Percentiles rank a stretch among this genome's conserved stretches.
These are phyloP conservation scores for Arbutus unedo DNA, from an alignment of 148 eudicot species.

Conservation along the genomic window DNA sequence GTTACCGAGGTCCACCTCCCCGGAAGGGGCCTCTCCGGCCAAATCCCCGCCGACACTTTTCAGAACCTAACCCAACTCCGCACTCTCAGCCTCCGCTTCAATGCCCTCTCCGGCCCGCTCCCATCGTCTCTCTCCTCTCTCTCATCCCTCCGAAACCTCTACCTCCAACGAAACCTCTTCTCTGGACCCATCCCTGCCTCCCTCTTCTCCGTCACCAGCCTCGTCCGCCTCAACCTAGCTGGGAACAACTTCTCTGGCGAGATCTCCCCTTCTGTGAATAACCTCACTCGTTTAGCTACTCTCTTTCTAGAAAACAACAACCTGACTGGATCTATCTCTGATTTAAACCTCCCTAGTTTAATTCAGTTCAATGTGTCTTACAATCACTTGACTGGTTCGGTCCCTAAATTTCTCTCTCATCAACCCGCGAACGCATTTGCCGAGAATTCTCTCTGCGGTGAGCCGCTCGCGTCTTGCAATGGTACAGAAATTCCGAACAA, in stretches of 20 bases:
- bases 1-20: conserved; percentile 73
- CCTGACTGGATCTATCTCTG: conserved; percentile 56
- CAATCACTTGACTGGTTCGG: conserved; percentile 48
- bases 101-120: conserved; percentile 51
- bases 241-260: conserved; percentile 59
- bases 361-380: conserved; percentile 53
- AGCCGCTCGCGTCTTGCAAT: conserved; percentile 29
- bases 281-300: conserved; percentile 45
- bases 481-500: background rate
- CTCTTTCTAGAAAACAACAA: conserved; percentile 49
- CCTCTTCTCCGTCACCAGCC: conserved; percentile 30
- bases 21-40: conserved; percentile 67
- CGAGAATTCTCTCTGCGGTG: conserved; percentile 59
- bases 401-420: conserved; percentile 37
- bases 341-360: conserved; percentile 36
- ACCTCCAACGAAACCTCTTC: conserved; percentile 52
- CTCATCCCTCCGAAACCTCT: conserved; percentile 43
- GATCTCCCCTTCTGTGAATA: conserved; percentile 41
- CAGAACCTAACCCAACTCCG: conserved; percentile 47
- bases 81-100: conserved; percentile 65
- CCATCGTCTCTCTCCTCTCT: conserved; percentile 46
- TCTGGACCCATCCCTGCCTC: conserved; percentile 52
- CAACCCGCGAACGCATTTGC: conserved; percentile 42
- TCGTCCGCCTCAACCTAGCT: conserved; percentile 49
- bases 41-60: conserved; percentile 42